Evolutionary conservation across 1,284 basidiomycete genomes (phyloP), one percentile per base, ranked within the genome.

Genomic region (Ganoderma sinense): DNA sequence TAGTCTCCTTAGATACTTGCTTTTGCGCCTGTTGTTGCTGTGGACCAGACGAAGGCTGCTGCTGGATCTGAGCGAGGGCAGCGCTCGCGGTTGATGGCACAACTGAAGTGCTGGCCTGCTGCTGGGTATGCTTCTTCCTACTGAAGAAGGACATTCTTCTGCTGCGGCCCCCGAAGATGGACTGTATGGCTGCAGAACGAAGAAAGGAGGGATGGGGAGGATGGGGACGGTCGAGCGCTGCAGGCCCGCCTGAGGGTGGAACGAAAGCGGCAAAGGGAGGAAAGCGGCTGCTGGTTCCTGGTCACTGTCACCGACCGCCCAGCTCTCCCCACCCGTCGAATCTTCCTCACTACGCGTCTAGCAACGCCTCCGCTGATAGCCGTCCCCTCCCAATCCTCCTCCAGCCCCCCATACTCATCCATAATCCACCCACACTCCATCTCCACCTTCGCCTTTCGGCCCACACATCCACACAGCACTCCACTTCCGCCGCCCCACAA

Each of bases 61-160:
- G 79, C 60, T 65, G 64, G 33, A 75, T 75, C 71, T 77, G 90
- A 58, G 89, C 88, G 26, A 91, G 84, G 62, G 90, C 88, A 79
- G 91, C 88, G 74, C 86, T 88, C 51, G 69, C 73, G 39, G 90
- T 86, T 51, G 90, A 87, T 80, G 89, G 88, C 16, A 86, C 66
- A 88, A 90, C 87, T 75, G 81, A 82, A 29, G 86, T 74, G 61
- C 73, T 82, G 81, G 70, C 79, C 66, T 72, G 79, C 75, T 74
- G 80, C 78, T 82, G 80, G 71, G 78, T 75, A 77, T 89, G 86
- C 87, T 92, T 93, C 91, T 91, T 94, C 88, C 92, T 88, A 65
- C 88, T 91, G 88, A 94, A 94, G 91, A 94, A 94, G 87, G 91
- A 93, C 93, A 94, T 94, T 89, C 91, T 91, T 83, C 89, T 84